Conservation (phyloP, 2,329 filamentous ascomycete species). For the Colletotrichum magnum region DNA sequence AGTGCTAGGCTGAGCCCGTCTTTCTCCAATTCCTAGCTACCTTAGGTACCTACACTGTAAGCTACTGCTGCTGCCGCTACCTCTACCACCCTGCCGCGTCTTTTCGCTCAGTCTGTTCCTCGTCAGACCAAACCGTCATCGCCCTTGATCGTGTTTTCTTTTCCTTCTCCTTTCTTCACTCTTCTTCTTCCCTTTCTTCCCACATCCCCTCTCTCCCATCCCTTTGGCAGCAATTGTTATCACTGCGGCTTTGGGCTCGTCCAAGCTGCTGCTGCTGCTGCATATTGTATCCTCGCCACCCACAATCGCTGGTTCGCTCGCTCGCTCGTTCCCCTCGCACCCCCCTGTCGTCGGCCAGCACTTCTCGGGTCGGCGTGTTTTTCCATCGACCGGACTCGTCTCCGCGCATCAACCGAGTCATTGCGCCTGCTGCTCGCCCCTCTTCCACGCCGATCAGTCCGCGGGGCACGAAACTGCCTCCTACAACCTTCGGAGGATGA, state of each 20-base stretch:
- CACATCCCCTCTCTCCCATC: background rate
- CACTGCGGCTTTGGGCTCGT: constrained; percentile 1
- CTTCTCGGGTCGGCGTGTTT: constrained; percentile 25
- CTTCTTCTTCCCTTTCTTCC: constrained; percentile 13
- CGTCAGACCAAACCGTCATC: constrained; percentile 28
- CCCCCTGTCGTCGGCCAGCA: constrained; percentile 12
- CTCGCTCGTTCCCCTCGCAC: constrained; percentile 2
- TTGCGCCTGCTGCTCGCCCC: constrained; percentile 20
- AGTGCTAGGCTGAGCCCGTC: constrained; percentile 3
- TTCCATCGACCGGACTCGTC: constrained; percentile 33
- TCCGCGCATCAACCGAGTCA: constrained; percentile 35
- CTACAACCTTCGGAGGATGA: constrained; percentile 60
- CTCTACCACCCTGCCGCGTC: background rate
- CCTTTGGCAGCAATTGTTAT: background rate
- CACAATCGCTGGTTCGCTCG: background rate
- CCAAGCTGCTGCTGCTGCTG: constrained; percentile 3
- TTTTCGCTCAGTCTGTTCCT: background rate
- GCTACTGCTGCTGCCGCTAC: background rate
- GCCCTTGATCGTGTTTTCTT: constrained; percentile 17
- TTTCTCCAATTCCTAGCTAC: constrained; percentile 18
- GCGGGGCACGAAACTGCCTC: constrained; percentile 42
- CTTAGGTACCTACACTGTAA: no score
- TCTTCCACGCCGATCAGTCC: constrained; percentile 35
- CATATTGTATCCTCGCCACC: background rate
- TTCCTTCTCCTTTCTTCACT: background rate